Percentiles rank a stretch among this genome's conserved stretches.
Evolutionary conservation across 2,329 filamentous ascomycete species (phyloP).

Genomic region (Neodidymelliopsis sp.): DNA sequence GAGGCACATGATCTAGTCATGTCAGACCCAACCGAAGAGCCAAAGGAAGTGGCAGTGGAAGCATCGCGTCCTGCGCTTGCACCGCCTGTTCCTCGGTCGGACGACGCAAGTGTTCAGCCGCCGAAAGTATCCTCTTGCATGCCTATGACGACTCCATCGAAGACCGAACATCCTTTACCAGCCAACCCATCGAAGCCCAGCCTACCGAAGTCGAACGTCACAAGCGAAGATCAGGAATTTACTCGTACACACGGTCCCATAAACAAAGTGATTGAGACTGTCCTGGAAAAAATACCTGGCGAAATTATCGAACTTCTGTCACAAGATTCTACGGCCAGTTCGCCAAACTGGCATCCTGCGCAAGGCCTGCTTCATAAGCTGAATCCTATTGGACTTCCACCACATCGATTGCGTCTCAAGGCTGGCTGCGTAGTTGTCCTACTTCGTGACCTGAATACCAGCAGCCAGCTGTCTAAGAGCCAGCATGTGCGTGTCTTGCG

Average conservation of each 20-base stretch:
- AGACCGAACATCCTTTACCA: background rate
- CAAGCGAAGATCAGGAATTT: slow-evolving; percentile 18
- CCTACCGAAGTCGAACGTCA: background rate
- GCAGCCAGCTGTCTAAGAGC: slow-evolving; percentile 42
- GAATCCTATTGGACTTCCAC: slow-evolving; percentile 42
- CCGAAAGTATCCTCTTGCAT: background rate
- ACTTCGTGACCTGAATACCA: slow-evolving; percentile 38
- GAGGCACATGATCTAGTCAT: slow-evolving; percentile 38
- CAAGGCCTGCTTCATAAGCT: slow-evolving; percentile 40
- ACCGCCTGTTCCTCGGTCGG: slow-evolving; percentile 5
- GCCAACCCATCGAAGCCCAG: background rate
- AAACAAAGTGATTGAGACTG: slow-evolving; percentile 35
- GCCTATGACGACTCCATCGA: background rate
- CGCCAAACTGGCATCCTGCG: slow-evolving; percentile 35
- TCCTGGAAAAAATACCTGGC: slow-evolving; percentile 35
- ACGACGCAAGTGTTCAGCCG: background rate
- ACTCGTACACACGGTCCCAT: slow-evolving; percentile 41
- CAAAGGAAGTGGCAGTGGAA: background rate
- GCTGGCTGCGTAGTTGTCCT: slow-evolving; percentile 41
- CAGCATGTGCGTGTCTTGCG: slow-evolving; percentile 43
- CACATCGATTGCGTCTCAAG: slow-evolving; percentile 46
- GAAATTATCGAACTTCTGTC: slow-evolving; percentile 44
- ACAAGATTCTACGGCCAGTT: slow-evolving; percentile 33
- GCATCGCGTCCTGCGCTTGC: slow-evolving; percentile 7
- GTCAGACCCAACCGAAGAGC: slow-evolving; percentile 34